Conservation (phyloP, 2,329 filamentous ascomycete genomes). For the Polytolypa hystricis region DNA sequence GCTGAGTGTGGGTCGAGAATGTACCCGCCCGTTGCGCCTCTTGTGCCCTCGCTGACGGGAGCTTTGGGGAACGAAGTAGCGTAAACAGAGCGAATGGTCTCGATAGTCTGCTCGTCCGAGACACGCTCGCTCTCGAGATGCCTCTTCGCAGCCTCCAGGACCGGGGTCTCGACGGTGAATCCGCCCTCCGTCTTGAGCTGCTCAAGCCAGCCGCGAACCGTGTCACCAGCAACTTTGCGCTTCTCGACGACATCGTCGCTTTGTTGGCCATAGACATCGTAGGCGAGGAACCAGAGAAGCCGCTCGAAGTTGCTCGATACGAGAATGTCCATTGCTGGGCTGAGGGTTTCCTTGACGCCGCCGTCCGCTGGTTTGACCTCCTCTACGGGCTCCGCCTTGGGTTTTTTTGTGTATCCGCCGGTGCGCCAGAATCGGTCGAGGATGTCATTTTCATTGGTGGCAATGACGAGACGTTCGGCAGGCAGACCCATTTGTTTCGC, state of each 20-base stretch:
- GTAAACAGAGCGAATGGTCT: slow-evolving; percentile 52
- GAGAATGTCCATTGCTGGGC: slow-evolving; percentile 94
- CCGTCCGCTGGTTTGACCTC: slow-evolving; percentile 33
- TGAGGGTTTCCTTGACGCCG: slow-evolving; percentile 73
- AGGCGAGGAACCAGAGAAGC: slow-evolving; percentile 83
- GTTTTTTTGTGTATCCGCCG: slow-evolving; percentile 75
- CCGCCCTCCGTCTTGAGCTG: slow-evolving; percentile 71
- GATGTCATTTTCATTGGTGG: slow-evolving; percentile 97
- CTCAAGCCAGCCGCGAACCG: slow-evolving; percentile 66
- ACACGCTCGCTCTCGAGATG: slow-evolving; percentile 73
- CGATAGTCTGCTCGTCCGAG: slow-evolving; percentile 53
- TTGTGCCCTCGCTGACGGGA: slow-evolving; percentile 21
- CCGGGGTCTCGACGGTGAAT: slow-evolving; percentile 66
- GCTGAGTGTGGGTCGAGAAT: slow-evolving; percentile 89
- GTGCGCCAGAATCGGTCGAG: slow-evolving; percentile 90
- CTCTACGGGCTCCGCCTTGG: slow-evolving; percentile 53
- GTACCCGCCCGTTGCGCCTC: slow-evolving; percentile 49
- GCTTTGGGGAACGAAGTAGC: slow-evolving; percentile 42
- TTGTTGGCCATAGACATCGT: slow-evolving; percentile 44
- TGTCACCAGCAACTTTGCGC: slow-evolving; percentile 50
- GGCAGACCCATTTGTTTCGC: slow-evolving; percentile 83
- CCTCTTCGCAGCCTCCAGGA: slow-evolving; percentile 58
- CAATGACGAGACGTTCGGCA: slow-evolving; percentile 75
- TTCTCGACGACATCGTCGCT: slow-evolving; percentile 36
- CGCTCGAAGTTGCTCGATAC: slow-evolving; percentile 96